Evolutionary conservation across 2,329 filamentous ascomycete species (phyloP).

Genomic region (Alternaria brassicae): DNA sequence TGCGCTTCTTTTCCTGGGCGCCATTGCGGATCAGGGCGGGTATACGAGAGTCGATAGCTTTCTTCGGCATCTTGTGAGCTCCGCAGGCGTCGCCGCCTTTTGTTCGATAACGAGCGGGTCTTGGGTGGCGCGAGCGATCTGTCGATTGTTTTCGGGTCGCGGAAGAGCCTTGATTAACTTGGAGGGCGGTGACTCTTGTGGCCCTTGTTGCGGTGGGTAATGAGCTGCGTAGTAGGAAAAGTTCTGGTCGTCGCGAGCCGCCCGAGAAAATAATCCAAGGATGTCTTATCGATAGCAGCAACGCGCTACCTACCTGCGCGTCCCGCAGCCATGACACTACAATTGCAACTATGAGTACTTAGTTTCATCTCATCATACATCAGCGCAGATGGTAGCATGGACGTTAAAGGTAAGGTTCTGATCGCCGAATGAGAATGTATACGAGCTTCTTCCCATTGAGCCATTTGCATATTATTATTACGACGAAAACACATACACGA

Average conservation of each 20-base stretch:
- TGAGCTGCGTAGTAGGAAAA: constrained; percentile 10
- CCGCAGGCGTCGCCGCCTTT: constrained; percentile 43
- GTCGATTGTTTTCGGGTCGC: constrained; percentile 5
- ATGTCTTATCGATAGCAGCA: constrained; percentile 17
- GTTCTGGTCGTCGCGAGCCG: constrained; percentile 11
- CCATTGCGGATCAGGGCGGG: constrained; percentile 52
- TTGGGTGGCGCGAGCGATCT: constrained; percentile 9
- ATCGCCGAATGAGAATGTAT: background rate
- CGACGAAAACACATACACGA: background rate
- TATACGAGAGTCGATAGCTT: constrained; percentile 50
- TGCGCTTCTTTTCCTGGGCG: constrained; percentile 85
- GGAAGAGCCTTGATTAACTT: background rate
- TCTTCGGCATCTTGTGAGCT: constrained; percentile 49
- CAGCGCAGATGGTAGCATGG: too few relatives aligned
- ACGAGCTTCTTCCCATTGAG: background rate
- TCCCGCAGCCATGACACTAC: background rate
- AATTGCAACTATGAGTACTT: background rate
- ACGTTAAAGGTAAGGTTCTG: too few relatives aligned
- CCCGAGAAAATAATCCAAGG: constrained; percentile 17
- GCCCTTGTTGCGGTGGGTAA: constrained; percentile 5
- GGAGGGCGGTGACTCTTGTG: background rate
- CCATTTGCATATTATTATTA: background rate
- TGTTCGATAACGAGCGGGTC: constrained; percentile 6
- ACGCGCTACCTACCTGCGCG: constrained; percentile 4
- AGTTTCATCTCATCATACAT: background rate